These are phyloP conservation scores for Manihot esculenta DNA, from an alignment of 441 rosid species.

Conservation along the genomic window DNA sequence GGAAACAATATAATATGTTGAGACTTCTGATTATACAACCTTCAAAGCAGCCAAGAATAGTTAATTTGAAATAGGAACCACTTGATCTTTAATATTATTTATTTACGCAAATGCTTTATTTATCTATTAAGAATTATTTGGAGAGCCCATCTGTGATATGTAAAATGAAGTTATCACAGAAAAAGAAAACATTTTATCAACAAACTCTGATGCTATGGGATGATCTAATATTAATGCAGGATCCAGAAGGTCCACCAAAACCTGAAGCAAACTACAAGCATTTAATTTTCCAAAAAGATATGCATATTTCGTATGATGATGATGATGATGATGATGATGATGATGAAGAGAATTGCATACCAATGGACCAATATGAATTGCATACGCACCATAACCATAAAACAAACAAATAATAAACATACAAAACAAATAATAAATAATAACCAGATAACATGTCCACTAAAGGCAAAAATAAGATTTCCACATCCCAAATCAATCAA, in stretches of 20 bases:
- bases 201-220: not conserved
- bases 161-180: not conserved
- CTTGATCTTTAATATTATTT: not conserved
- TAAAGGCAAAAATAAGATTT: not conserved
- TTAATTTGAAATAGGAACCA: not conserved
- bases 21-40: constrained; percentile 4
- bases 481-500: constrained; percentile 3
- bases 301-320: no score
- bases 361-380: no score
- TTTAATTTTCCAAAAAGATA: not conserved
- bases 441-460: not conserved
- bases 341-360: no score
- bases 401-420: not conserved
- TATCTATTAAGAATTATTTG: not conserved
- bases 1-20: not conserved
- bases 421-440: no score
- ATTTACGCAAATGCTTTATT: not conserved
- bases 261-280: not conserved
- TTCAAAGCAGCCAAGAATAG: not conserved
- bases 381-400: no score
- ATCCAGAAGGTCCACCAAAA: not conserved
- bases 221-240: not conserved
- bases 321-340: no score
- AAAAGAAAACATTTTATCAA: not conserved
- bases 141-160: not conserved